Evolutionary conservation across 257 asterid genomes (phyloP).

Genomic region (Primulina huaijiensis): DNA sequence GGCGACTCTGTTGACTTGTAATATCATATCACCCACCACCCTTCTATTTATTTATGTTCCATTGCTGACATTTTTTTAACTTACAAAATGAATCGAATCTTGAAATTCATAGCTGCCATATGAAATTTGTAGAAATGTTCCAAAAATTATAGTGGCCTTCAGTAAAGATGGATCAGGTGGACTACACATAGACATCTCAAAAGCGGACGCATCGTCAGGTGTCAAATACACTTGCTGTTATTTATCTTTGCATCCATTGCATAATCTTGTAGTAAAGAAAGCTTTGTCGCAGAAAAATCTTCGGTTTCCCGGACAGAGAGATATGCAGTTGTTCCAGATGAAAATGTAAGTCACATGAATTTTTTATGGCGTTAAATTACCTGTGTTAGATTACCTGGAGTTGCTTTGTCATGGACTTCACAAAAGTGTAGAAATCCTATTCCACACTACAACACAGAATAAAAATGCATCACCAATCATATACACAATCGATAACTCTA

Average conservation of each 20-base stretch:
- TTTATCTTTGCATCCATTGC: background rate
- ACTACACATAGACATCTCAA: slow-evolving; percentile 69
- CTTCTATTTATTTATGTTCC: background rate
- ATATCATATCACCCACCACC: background rate
- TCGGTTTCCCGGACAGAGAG: slow-evolving; percentile 83
- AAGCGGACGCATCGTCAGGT: slow-evolving; percentile 66
- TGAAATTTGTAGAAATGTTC: slow-evolving; percentile 55
- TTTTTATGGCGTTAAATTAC: background rate
- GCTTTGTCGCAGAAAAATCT: slow-evolving; percentile 41
- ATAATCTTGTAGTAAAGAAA: background rate
- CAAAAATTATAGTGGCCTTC: slow-evolving; percentile 75
- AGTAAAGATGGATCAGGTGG: slow-evolving; percentile 85
- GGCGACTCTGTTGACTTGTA: slow-evolving; percentile 88
- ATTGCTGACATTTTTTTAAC: background rate
- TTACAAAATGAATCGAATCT: background rate
- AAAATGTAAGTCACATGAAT: slow-evolving; percentile 48
- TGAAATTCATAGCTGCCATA: background rate
- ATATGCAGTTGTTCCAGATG: slow-evolving; percentile 94
- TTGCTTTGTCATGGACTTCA: background rate
- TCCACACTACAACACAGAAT: background rate
- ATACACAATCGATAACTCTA: background rate
- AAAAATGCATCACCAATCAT: background rate
- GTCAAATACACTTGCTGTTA: background rate
- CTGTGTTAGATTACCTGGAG: background rate
- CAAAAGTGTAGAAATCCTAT: background rate